These are phyloP conservation scores for Colletotrichum sp. DNA, from an alignment of 2,329 filamentous ascomycete species.

Conservation along the genomic window DNA sequence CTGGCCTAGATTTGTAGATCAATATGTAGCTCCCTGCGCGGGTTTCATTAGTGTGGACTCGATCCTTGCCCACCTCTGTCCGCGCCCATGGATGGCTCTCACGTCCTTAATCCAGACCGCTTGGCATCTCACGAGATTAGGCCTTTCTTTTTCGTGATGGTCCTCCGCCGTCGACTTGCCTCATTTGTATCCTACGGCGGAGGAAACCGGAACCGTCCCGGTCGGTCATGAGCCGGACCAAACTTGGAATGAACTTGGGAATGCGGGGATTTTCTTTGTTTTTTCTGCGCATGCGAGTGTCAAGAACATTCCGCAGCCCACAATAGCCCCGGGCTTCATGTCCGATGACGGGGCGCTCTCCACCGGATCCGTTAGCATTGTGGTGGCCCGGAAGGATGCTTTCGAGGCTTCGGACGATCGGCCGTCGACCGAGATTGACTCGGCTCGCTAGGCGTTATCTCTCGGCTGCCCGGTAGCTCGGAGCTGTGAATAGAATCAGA, in stretches of 20 bases:
- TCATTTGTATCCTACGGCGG: not conserved
- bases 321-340: not conserved
- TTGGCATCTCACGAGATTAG: not conserved
- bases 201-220: not conserved
- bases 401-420: not conserved
- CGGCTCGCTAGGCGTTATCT: not conserved
- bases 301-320: not conserved
- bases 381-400: not conserved
- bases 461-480: not conserved
- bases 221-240: not conserved
- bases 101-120: not conserved
- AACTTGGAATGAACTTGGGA: not conserved
- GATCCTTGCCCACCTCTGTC: not conserved
- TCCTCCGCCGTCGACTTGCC: not conserved
- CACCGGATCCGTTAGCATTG: not conserved
- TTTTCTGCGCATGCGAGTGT: not conserved
- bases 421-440: slow-evolving; percentile 2
- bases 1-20: slow-evolving; percentile 7
- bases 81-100: not conserved
- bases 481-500: not conserved
- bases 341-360: not conserved
- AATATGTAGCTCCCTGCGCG: slow-evolving; percentile 1
- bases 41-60: slow-evolving; percentile 18
- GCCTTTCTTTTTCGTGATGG: not conserved
- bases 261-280: not conserved